Evolutionary conservation across 2,329 filamentous ascomycete species (phyloP).

Genomic region (Diatrype stigma): DNA sequence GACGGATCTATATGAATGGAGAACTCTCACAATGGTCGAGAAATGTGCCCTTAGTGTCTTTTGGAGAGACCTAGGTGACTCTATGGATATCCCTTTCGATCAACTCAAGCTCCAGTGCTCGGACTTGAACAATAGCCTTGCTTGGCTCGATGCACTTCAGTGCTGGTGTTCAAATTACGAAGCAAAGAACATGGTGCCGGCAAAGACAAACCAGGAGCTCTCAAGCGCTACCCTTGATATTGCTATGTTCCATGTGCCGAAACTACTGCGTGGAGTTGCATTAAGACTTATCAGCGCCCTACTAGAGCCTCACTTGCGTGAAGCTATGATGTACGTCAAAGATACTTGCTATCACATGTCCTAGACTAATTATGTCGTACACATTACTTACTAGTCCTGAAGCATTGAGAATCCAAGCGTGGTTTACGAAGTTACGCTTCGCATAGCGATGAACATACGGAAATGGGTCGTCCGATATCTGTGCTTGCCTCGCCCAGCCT

Average conservation of each 20-base stretch:
- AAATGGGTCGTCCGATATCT: slow-evolving; percentile 45
- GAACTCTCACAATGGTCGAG: slow-evolving; percentile 49
- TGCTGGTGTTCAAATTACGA: slow-evolving; percentile 50
- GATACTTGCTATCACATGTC: background rate
- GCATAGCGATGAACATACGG: slow-evolving; percentile 35
- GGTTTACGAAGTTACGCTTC: slow-evolving; percentile 30
- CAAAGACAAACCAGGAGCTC: slow-evolving; percentile 33
- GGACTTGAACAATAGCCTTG: slow-evolving; percentile 37
- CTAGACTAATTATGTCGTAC: background rate
- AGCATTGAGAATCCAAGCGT: slow-evolving; percentile 36
- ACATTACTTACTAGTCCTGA: background rate
- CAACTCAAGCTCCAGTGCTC: slow-evolving; percentile 37
- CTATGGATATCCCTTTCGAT: slow-evolving; percentile 47
- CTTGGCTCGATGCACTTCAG: slow-evolving; percentile 48
- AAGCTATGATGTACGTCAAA: slow-evolving; percentile 9
- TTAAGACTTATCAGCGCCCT: slow-evolving; percentile 6
- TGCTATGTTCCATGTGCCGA: slow-evolving; percentile 40
- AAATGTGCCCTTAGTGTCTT: slow-evolving; percentile 51
- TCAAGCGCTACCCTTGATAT: slow-evolving; percentile 47
- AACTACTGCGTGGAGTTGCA: slow-evolving; percentile 14
- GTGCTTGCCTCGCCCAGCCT: slow-evolving; percentile 42
- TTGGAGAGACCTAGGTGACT: slow-evolving; percentile 54
- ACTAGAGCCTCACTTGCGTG: slow-evolving; percentile 10
- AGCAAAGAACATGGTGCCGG: slow-evolving; percentile 40
- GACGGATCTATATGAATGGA: slow-evolving; percentile 54